Base-by-base conservation (phyloP, 768 basidiomycete genomes). In the Mycena leptocephala region DNA sequence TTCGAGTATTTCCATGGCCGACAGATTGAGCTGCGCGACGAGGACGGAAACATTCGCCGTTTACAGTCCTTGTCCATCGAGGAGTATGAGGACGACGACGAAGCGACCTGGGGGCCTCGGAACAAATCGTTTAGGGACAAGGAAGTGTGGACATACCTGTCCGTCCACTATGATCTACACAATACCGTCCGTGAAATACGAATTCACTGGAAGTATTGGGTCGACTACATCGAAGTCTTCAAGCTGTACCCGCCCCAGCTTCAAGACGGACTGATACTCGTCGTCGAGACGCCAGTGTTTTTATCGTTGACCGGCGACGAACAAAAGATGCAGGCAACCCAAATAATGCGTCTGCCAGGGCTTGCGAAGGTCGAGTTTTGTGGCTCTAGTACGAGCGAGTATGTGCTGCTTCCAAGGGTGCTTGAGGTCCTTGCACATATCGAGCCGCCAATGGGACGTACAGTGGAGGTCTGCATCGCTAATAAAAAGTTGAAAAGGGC, bases 151-250 rank as follows among this genome's bases (percentile, higher is more conserved):
- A 6, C 24, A 9, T 5, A 43, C 13, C 11, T 72, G 14, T 72
- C 61, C 18, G 2, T 30, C 10, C 59, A 53, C 8, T 55, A 72
- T 35, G 26, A 41, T 48, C 62, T 72, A 3, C 61, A 63, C 70
- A 39, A 63, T 63, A 72, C 61, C 20, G 61, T 72, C 9, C 70
- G 59, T 9, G 59, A 62, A 37, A 72, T 72, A 35, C 35, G 61
- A 13, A 63, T 63, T 10, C 28, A 10, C 9, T 2, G 10, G 1
- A 14, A 20, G 9, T 24, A 56, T 41, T 72, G 61, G 70, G 14
- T 51, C 14, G 22, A 32, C 2, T 14, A n/a, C 9, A 16, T 37
- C 33, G 53, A 59, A 0, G 24, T 28, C 33, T 59, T 66, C 64
- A 26, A 66, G 39, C 0, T 7, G 1, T 46, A 26, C 33, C 41